Base-by-base conservation (phyloP, 2,329 filamentous ascomycete species). In the Sporothrix humicola region DNA sequence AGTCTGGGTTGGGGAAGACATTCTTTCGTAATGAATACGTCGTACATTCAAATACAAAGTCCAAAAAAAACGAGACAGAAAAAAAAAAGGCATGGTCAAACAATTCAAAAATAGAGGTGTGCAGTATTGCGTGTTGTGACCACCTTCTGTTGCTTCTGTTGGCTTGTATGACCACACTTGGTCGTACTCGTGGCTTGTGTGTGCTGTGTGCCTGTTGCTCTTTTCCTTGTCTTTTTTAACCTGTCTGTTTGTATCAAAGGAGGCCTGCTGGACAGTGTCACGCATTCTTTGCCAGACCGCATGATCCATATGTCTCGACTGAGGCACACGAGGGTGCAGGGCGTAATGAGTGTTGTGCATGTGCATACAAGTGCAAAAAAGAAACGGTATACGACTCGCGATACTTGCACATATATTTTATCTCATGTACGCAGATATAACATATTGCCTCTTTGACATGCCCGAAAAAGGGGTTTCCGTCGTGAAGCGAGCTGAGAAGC, bases 401-500 rank as follows among this genome's bases (percentile, higher is more conserved):
- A 37, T 31, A 37, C 12, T 17, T n/a, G 9, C 20, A 42, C 2
- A 10, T 12, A 26, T 58, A 46, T 31, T n/a, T 10, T 23, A 17
- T 37, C 3, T 20, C 31, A 42, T 12, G 23, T n/a, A 31, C 65
- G 8, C 12, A 17, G 3, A 6, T 50, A 52, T 37, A 17, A 31
- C 50, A 58, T 58, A 42, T 70, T 46, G 68, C 23, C 13, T 50
- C 44, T 42, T 42, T 52, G 46, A 68, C 31, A 68, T 68, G 46
- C 46, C 65, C 46, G 65, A 68, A 52, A 37, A 68, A 52, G 65
- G 65, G 46, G 65, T 31, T 50, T n/a, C 17, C 65, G 65, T 52
- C 26, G 15, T 42, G 66, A 69, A 44, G 66, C 66, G 66, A 69
- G 66, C 50, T 54, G 66, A 56, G 46, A 56, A 56, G 66, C 66